These are phyloP conservation scores for Kockiozyma suomiensis DNA, from an alignment of 805 yeast genomes.

Conservation along the genomic window DNA sequence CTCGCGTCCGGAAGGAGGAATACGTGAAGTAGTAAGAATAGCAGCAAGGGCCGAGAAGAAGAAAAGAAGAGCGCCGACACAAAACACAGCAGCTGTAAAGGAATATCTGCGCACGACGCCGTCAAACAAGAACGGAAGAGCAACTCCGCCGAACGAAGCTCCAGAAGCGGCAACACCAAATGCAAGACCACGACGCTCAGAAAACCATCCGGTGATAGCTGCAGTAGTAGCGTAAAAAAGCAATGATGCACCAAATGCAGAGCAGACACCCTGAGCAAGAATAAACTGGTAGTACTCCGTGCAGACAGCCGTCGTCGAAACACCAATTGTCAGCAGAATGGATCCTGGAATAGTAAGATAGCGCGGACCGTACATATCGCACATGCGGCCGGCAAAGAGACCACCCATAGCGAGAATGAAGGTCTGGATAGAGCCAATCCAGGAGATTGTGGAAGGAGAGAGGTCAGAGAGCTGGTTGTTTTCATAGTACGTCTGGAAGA, in stretches of 20 bases:
- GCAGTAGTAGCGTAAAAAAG: slow-evolving; percentile 52
- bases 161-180: slow-evolving; percentile 55
- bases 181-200: slow-evolving; percentile 50
- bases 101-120: slow-evolving; percentile 50
- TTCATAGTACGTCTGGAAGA: slow-evolving; percentile 40
- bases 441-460: slow-evolving; percentile 41
- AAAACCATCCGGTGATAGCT: slow-evolving; percentile 52
- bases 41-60: slow-evolving; percentile 39
- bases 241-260: slow-evolving; percentile 51
- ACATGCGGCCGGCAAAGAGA: slow-evolving; percentile 40
- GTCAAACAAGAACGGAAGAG: slow-evolving; percentile 53
- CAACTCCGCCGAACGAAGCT: slow-evolving; percentile 55
- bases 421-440: slow-evolving; percentile 44
- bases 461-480: slow-evolving; percentile 33
- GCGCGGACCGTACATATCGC: slow-evolving; percentile 39
- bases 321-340: slow-evolving; percentile 37
- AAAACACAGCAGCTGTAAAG: slow-evolving; percentile 56
- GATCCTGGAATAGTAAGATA: slow-evolving; percentile 37
- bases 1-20: slow-evolving; percentile 34
- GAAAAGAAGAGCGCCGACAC: slow-evolving; percentile 51
- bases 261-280: slow-evolving; percentile 55
- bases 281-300: slow-evolving; percentile 55
- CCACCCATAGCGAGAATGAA: slow-evolving; percentile 39
- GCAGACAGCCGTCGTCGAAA: slow-evolving; percentile 45
- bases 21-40: slow-evolving; percentile 37